A percentile compares a stretch with the other conserved stretches of the same genome.
Conservation (phyloP, 2,329 filamentous ascomycete species). For the Calonectria pseudoreteaudii region DNA sequence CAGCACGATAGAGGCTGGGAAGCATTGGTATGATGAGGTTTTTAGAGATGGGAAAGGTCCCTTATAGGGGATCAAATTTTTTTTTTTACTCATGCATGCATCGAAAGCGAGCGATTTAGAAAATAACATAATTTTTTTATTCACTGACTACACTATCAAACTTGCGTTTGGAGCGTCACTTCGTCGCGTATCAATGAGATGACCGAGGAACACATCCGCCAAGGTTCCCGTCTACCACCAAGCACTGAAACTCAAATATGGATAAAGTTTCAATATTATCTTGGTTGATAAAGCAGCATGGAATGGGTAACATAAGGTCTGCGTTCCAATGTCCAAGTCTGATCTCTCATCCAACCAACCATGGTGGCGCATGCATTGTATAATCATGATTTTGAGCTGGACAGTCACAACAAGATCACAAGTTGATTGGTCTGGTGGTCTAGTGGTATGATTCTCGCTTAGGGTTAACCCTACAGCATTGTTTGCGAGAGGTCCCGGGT, state of each 20-base stretch:
- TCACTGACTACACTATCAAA: too few species aligned
- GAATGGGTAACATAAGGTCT: too few species aligned
- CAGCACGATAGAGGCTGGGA: slow-evolving; percentile 19
- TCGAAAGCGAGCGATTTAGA: neutral
- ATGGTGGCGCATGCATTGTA: rapidly evolving
- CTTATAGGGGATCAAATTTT: neutral
- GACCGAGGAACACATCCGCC: neutral
- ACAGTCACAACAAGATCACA: neutral
- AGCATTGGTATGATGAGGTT: slow-evolving; percentile 38
- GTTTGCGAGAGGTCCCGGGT: slow-evolving; percentile 52
- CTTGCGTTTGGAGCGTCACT: too few species aligned
- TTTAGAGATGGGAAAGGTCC: slow-evolving; percentile 36
- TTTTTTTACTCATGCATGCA: too few species aligned
- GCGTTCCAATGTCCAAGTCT: too few species aligned
- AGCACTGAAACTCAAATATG: neutral
- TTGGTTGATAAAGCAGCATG: too few species aligned
- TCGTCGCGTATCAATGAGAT: too few species aligned
- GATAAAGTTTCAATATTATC: too few species aligned
- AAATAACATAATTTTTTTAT: neutral
- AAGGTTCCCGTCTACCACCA: neutral
- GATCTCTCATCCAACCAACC: neutral
- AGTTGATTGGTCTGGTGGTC: slow-evolving; percentile 41
- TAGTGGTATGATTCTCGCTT: slow-evolving; percentile 49
- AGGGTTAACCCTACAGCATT: slow-evolving; percentile 42
- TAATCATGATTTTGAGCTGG: too few species aligned